Percentiles rank a stretch among this genome's conserved stretches.
Evolutionary conservation across 2,329 filamentous ascomycete genomes (phyloP).

Genomic region (Leptosphaerulina australis): DNA sequence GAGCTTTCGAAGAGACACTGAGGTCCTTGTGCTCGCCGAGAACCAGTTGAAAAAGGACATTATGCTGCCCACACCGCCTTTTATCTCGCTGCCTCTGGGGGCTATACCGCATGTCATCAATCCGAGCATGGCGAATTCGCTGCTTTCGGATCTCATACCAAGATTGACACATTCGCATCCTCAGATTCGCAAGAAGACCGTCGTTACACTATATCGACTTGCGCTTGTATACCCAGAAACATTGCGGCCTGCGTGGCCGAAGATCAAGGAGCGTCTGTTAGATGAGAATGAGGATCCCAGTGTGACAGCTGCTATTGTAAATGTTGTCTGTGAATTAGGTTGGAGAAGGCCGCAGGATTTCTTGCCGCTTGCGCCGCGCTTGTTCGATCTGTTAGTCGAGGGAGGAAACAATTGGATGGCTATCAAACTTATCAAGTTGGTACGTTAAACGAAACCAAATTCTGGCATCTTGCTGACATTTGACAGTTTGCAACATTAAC

Average conservation of each 20-base stretch:
- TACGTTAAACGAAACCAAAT: conserved; percentile 51
- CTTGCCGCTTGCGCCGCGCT: conserved; percentile 82
- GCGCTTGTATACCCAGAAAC: conserved; percentile 97
- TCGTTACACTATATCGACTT: conserved; percentile 90
- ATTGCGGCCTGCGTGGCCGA: conserved; percentile 90
- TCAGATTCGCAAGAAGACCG: conserved; percentile 90
- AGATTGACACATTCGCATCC: conserved; percentile 85
- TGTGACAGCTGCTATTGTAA: conserved; percentile 94
- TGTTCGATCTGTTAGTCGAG: conserved; percentile 91
- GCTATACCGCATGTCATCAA: conserved; percentile 96
- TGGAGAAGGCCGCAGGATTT: conserved; percentile 95
- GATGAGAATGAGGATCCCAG: conserved; percentile 88
- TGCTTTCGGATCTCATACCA: conserved; percentile 84
- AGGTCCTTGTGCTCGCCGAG: conserved; percentile 96
- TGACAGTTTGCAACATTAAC: conserved; percentile 88
- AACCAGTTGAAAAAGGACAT: conserved; percentile 97
- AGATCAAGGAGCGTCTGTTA: conserved; percentile 92
- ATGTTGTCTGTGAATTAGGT: conserved; percentile 93
- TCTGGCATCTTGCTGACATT: conserved; percentile 16
- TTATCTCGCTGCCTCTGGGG: conserved; percentile 82
- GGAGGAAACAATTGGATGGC: conserved; percentile 99
- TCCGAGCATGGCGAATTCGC: conserved; percentile 86
- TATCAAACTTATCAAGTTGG: conserved; percentile 97
- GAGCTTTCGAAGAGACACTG: conserved; percentile 93
- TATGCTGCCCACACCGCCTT: conserved; percentile 71